Evolutionary conservation across 129 eudicot genomes (phyloP), one percentile per base, ranked within the genome.

Genomic region (Ambrosia artemisiifolia): DNA sequence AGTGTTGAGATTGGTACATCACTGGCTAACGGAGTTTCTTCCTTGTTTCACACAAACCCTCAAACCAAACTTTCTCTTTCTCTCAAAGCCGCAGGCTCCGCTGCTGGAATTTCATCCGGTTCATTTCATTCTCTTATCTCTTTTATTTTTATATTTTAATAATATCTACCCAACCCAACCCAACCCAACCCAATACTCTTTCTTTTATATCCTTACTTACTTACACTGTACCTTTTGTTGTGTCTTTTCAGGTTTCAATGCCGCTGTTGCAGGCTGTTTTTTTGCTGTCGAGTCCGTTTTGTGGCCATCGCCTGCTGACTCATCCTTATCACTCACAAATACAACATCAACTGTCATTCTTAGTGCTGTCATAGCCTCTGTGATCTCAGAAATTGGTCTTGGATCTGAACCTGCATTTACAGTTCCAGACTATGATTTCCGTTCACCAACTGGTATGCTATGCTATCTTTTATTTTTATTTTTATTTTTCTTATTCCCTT

Each of bases 81-180:
- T 54, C 92, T 93, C 54, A 85, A 72, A 79, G 98, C 98, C 65
- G 95, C 98, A 7, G 98, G 98, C 30, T 89, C 96, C 62, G 98
- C 96, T 80, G 98, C 98, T 63, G 98, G 98, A 76, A 84, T 93
- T 72, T 86, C 98, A 75, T 89, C 98, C 78, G 98, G 98, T 92
- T 81, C 71, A 1, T 24, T 24, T 24, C 28, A 86, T 72, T n/a
- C 51, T 72, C 24, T 73, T 63, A 74, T 63, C 17, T 33, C 40
- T 46, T 76, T 75, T 28, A 24, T 19, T 73, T 5, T 14, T 13
- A 20, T 43, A n/a, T n/a, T n/a, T n/a, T n/a, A n/a, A n/a, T n/a
- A n/a, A n/a, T n/a, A n/a, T n/a, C n/a, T n/a, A n/a, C n/a, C n/a
- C n/a, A n/a, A n/a, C n/a, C n/a, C n/a, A n/a, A n/a, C n/a, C n/a